Base-by-base conservation (phyloP, 2,329 filamentous ascomycete species). In the Claviceps paspali region DNA sequence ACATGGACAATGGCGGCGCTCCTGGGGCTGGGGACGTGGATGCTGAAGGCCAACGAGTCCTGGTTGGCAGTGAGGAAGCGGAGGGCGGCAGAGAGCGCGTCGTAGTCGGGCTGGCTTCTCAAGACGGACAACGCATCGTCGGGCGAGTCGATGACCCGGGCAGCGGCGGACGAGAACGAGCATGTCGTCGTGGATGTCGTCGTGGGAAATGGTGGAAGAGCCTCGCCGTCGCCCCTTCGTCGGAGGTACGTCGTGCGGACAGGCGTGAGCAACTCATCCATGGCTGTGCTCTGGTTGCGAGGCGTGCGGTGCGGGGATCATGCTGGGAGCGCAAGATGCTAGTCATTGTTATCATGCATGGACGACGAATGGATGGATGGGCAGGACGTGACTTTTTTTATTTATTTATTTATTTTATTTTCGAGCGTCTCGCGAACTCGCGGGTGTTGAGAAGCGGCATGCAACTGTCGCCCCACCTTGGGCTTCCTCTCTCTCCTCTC, bases 1-100 rank as follows among this genome's bases (percentile, higher is more conserved):
- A 73, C 62, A 50, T 86, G 78, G 36, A 88, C 65, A 23, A 95
- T 73, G 47, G 86, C 82, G 15, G 84, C 76, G 39, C 76, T 73
- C 42, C 74, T 61, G 1, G 87, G 77, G 23, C 70, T 70, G 3
- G 84, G 78, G 3, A 41, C 37, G 8, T 49, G 49, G 8, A 59
- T 40, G 12, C 41, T 43, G 36, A 57, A 54, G 5, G 38, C 30
- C 12, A 43, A 41, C 2, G 47, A 28, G 1, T 31, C 33, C 30
- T 41, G 35, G 26, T 45, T 33, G 14, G 54, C 14, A 17, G 11
- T 48, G 4, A 84, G 58, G 45, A 69, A 77, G 10, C 53, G 53
- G 28, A 86, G 54, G 5, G 67, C 60, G 0, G 59, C 56, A 6
- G 65, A 54, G 1, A 85, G 58, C 3, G 62, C 60, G 8, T 73